These are phyloP conservation scores for carrot (Daucus carota) DNA, from an alignment of 129 eudicot genomes.

Conservation along the genomic window DH1_v3.0 NC_030381.2:51685501-51686000, in stretches of 20 bases:
- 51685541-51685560: not conserved
- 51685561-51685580: not conserved
- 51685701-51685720: not conserved
- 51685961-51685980: slow-evolving; percentile 66
- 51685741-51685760: not conserved
- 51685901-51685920: slow-evolving; percentile 53
- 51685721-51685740: not conserved
- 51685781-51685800: not conserved
- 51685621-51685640: not conserved
- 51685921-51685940: slow-evolving; percentile 72
- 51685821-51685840: not conserved
- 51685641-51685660: not conserved
- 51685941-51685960: slow-evolving; percentile 99
- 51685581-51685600: not conserved
- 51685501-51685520: not conserved
- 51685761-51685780: not conserved
- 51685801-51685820: not conserved
- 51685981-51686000: slow-evolving; percentile 31
- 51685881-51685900: slow-evolving; percentile 40
- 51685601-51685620: not conserved
- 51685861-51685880: slow-evolving; percentile 30
- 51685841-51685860: slow-evolving; percentile 64
- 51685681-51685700: not conserved
- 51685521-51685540: not conserved
- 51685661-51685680: not conserved